Percentiles rank a stretch among this genome's conserved stretches.
Conservation (phyloP, 1,139 yeast genomes). For the Torulaspora globosa region DNA sequence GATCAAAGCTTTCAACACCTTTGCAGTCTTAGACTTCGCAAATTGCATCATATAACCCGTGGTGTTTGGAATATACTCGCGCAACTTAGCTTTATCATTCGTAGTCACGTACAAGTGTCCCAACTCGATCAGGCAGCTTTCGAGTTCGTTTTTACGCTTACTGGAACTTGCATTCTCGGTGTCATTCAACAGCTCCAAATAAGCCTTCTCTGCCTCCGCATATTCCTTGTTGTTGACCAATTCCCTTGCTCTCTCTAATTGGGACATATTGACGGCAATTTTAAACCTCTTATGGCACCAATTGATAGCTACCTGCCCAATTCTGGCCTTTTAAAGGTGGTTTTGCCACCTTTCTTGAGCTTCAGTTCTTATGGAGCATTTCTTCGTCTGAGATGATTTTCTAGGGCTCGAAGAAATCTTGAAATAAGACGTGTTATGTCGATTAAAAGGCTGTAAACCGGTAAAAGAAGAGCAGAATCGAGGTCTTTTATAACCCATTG, state of each 20-base stretch:
- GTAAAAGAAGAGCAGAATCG: background rate
- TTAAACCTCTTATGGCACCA: background rate
- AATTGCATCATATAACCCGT: slow-evolving; percentile 63
- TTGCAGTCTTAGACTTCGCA: slow-evolving; percentile 94
- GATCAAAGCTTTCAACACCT: slow-evolving; percentile 70
- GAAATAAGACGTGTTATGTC: slow-evolving; percentile 1
- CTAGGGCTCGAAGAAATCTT: background rate
- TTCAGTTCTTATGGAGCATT: background rate
- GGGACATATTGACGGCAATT: slow-evolving; percentile 18
- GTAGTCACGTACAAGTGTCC: slow-evolving; percentile 53
- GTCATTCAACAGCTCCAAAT: slow-evolving; percentile 32
- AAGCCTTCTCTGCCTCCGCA: slow-evolving; percentile 54
- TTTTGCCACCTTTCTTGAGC: slow-evolving; percentile 5
- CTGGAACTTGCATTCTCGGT: slow-evolving; percentile 26
- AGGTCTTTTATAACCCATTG: slow-evolving; percentile 2
- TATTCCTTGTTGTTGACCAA: slow-evolving; percentile 49
- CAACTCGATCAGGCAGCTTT: slow-evolving; percentile 57
- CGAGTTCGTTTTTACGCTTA: slow-evolving; percentile 48
- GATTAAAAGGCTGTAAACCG: background rate
- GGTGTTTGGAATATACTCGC: slow-evolving; percentile 62
- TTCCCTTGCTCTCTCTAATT: slow-evolving; percentile 56
- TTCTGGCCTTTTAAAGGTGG: background rate
- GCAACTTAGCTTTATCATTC: slow-evolving; percentile 49
- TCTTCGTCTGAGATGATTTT: background rate
- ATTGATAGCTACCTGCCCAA: background rate